Evolutionary conservation across 441 rosid species (phyloP).

Genomic region (Euphorbia corollata): DNA sequence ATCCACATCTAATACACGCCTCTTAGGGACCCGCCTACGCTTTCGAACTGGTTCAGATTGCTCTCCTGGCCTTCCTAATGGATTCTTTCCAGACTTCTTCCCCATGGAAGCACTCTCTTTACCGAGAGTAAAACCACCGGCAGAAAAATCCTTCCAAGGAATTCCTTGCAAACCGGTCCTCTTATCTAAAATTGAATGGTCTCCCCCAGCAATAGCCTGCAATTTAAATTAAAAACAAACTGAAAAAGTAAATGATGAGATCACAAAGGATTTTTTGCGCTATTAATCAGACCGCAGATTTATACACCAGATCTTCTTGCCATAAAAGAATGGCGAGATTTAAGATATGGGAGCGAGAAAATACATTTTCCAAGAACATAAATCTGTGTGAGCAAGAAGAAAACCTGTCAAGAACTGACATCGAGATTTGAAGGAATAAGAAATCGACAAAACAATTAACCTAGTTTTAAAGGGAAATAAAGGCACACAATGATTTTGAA

Average conservation of each 20-base stretch:
- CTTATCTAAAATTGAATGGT: constrained; percentile 39
- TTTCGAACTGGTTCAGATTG: constrained; percentile 58
- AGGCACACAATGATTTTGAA: background rate
- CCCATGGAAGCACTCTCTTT: constrained; percentile 47
- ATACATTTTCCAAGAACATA: constrained; percentile 10
- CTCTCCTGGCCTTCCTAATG: constrained; percentile 41
- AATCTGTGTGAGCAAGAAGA: constrained; percentile 15
- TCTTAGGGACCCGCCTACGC: constrained; percentile 76
- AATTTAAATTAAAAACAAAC: constrained; percentile 9
- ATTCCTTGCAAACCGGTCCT: constrained; percentile 57
- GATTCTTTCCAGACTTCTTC: constrained; percentile 35
- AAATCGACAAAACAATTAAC: constrained; percentile 5
- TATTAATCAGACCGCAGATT: constrained; percentile 17
- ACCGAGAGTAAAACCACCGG: constrained; percentile 44
- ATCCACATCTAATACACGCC: constrained; percentile 51
- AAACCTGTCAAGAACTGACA: constrained; percentile 7
- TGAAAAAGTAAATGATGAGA: constrained; percentile 15
- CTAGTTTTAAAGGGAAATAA: constrained; percentile 1
- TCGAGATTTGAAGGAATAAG: constrained; percentile 3
- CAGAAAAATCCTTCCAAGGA: constrained; percentile 66
- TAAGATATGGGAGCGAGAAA: constrained; percentile 2
- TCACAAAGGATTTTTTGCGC: constrained; percentile 15
- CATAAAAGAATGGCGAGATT: constrained; percentile 18
- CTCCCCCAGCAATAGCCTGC: constrained; percentile 54
- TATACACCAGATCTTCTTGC: constrained; percentile 33